These are phyloP conservation scores for Xylaria sp. DNA, from an alignment of 2,329 filamentous ascomycete species.

Conservation along the genomic window DNA sequence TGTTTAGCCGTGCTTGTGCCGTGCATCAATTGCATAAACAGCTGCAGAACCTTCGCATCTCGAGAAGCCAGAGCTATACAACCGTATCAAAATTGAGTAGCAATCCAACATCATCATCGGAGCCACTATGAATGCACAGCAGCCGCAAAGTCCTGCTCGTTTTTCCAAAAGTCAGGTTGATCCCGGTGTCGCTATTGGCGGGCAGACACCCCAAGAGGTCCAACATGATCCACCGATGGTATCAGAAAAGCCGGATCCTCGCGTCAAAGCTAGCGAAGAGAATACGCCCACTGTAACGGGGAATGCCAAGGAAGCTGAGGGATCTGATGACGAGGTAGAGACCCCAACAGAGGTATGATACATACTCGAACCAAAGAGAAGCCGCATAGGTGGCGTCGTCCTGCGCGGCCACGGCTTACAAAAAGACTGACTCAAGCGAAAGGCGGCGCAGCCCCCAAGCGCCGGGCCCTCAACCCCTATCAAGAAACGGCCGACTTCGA, in stretches of 20 bases:
- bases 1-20: neutral
- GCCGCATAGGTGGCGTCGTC: neutral
- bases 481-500: conserved; percentile 4
- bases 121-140: conserved; percentile 7
- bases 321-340: neutral
- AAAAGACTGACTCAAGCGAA: neutral
- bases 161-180: neutral
- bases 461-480: neutral
- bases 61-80: neutral
- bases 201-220: neutral
- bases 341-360: conserved; percentile 14
- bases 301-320: neutral
- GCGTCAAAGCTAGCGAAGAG: neutral
- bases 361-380: neutral
- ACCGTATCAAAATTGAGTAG: neutral
- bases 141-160: neutral
- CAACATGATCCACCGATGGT: neutral
- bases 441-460: conserved; percentile 2
- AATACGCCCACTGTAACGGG: neutral
- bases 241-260: neutral
- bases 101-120: neutral
- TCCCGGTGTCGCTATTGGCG: neutral
- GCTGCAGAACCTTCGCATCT: neutral
- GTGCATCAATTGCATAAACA: conserved; percentile 5
- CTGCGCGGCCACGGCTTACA: neutral